phyloP scores from a whole-genome alignment of 177 flowering plant genomes.

The Vitis hybrid region DNA sequence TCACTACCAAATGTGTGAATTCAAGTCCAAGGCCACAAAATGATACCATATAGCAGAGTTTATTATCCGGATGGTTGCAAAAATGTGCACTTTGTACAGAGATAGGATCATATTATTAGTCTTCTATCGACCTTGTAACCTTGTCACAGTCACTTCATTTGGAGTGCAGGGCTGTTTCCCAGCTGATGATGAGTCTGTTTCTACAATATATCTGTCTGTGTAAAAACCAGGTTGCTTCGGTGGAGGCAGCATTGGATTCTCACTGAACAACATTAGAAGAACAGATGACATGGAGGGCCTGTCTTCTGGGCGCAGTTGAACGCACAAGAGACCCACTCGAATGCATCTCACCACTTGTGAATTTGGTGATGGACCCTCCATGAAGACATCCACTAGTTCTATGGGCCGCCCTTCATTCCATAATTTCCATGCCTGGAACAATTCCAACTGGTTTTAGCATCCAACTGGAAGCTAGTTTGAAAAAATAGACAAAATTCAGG shows the following conservation, averaged over 20 bases:
- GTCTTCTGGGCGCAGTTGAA: too few relatives aligned
- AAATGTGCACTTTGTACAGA: too few relatives aligned
- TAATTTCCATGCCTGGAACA: conserved; percentile 25
- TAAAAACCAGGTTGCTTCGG: conserved; percentile 18
- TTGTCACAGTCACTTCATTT: neutral
- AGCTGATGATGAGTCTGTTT: conserved; percentile 10
- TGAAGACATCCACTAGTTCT: conserved; percentile 18
- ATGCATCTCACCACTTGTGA: too few relatives aligned
- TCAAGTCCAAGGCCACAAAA: too few relatives aligned
- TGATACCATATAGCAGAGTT: too few relatives aligned
- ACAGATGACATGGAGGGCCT: too few relatives aligned
- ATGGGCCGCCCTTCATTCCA: conserved; percentile 12
- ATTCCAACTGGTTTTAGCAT: too few relatives aligned
- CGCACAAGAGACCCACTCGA: too few relatives aligned
- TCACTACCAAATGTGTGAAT: too few relatives aligned
- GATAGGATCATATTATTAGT: neutral
- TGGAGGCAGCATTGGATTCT: conserved; percentile 6
- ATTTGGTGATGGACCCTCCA: too few relatives aligned
- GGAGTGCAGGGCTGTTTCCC: neutral
- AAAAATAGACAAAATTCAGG: too few relatives aligned
- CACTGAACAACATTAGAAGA: neutral
- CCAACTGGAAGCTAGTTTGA: too few relatives aligned
- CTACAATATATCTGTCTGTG: conserved; percentile 1
- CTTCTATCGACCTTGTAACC: neutral
- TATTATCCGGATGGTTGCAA: neutral